These are phyloP conservation scores for Chlorella sp. DNA, from an alignment of 139 green algal species.

Conservation along the genomic window DNA sequence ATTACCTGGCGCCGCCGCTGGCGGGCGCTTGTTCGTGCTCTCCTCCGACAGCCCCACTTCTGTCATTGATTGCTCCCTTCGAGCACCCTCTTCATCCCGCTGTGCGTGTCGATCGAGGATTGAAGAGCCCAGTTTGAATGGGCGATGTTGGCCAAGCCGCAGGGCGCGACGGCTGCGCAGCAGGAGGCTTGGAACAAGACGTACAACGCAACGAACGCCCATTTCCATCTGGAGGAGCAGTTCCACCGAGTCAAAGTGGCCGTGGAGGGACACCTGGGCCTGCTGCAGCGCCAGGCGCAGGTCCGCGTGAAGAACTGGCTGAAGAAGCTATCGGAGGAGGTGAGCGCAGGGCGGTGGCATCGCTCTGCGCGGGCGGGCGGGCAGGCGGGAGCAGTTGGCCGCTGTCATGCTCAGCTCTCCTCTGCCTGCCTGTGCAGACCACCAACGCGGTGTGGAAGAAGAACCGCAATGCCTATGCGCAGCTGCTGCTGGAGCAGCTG, in stretches of 20 bases:
- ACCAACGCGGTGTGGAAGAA: constrained; percentile 63
- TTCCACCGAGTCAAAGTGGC: constrained; percentile 17
- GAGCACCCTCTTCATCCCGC: too few relatives aligned
- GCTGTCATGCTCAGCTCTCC: not conserved
- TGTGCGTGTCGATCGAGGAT: too few relatives aligned
- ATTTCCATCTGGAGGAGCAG: constrained; percentile 3
- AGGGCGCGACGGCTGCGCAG: not conserved
- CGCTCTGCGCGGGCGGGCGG: too few relatives aligned
- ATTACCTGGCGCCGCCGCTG: too few relatives aligned
- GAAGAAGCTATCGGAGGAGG: constrained; percentile 55
- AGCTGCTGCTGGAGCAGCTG: constrained; percentile 71
- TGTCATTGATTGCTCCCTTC: too few relatives aligned
- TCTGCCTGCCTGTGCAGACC: constrained; percentile 22
- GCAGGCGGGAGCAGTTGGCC: too few relatives aligned
- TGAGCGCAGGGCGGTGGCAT: constrained; percentile 11
- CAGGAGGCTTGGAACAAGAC: not conserved
- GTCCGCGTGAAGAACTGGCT: constrained; percentile 62
- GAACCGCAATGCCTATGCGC: constrained; percentile 68
- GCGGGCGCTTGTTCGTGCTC: too few relatives aligned
- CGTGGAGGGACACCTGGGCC: constrained; percentile 18
- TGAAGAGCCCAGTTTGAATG: too few relatives aligned
- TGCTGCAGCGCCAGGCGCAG: constrained; percentile 31
- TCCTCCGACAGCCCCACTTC: too few relatives aligned
- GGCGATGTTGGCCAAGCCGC: constrained; percentile 7
- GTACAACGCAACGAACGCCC: constrained; percentile 6